Base-by-base conservation (phyloP, 768 basidiomycete genomes). In the Kwoniella sp. region DNA sequence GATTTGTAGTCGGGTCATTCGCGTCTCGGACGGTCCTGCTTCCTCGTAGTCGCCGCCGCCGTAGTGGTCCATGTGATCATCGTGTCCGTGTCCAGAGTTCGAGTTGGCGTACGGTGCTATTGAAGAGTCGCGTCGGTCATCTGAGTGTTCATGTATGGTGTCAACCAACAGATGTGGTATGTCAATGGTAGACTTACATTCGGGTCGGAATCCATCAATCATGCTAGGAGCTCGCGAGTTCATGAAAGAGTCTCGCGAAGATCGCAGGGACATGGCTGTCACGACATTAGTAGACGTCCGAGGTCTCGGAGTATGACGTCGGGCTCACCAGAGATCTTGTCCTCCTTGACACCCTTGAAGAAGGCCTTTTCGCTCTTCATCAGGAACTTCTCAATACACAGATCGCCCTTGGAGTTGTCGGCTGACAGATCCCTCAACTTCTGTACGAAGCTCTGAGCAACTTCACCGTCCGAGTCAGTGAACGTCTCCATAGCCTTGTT, bases 401-500 rank as follows among this genome's bases (percentile, higher is more conserved):
- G 73, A 60, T 93, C 90, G 46, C 83, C 81, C 76, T 89, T 88
- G 5, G 91, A 91, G 71, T 93, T 95, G 50, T 89, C 87, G 0
- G 89, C 79, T 37, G 81, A 84, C 52, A 93, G 80, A 50, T 69
- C 69, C 67, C 89, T 86, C 33, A 95, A 76, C 71, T 86, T 89
- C 64, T 87, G 83, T 8, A 90, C 87, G 74, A 93, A 95, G 50
- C 88, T 84, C 29, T 85, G 81, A 9, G 89, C 87, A 43, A 95
- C 90, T 40, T 88, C 88, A 29, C 91, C 91, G 70, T 93, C 89
- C 1, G 88, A 80, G 72, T 93, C 91, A 19, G 91, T 93, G 76
- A 95, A 95, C 86, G 89, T 85, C 46, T 85, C 85, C 64, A 89
- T 88, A 10, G 90, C 89, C 75, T 92, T 93, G 78, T 95, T 95